A percentile compares a stretch with the other conserved stretches of the same genome.
phyloP scores from a whole-genome alignment of 1,139 yeast species.

The Pichia kudriavzevii region DNA sequence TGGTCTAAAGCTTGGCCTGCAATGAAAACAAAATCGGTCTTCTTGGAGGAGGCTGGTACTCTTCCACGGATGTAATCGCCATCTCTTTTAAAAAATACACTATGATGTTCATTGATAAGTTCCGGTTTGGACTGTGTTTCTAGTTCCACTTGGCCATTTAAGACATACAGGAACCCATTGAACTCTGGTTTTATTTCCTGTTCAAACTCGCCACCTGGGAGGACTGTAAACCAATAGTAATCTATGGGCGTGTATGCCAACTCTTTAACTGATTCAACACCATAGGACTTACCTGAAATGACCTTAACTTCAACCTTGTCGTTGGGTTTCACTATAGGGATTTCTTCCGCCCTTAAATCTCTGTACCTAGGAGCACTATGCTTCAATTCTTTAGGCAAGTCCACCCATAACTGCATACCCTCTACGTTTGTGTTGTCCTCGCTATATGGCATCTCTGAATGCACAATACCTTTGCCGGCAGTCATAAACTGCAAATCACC shows the following conservation, averaged over 20 bases:
- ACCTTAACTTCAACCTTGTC: slow-evolving; percentile 65
- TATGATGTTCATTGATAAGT: slow-evolving; percentile 38
- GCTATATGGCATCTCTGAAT: slow-evolving; percentile 75
- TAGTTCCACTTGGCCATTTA: slow-evolving; percentile 50
- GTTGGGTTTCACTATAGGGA: slow-evolving; percentile 61
- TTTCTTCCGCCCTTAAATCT: slow-evolving; percentile 64
- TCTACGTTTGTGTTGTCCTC: slow-evolving; percentile 49
- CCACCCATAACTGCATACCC: slow-evolving; percentile 92
- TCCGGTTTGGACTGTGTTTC: slow-evolving; percentile 30
- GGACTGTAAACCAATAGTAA: slow-evolving; percentile 59
- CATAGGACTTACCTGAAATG: slow-evolving; percentile 72
- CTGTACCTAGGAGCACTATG: slow-evolving; percentile 72
- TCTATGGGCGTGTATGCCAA: slow-evolving; percentile 82
- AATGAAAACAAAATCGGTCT: slow-evolving; percentile 54
- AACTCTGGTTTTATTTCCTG: slow-evolving; percentile 58
- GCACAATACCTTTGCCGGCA: slow-evolving; percentile 85
- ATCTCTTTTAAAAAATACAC: slow-evolving; percentile 59
- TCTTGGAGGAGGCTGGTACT: slow-evolving; percentile 33
- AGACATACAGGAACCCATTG: slow-evolving; percentile 67
- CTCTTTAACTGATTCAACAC: slow-evolving; percentile 64
- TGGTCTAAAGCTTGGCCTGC: slow-evolving; percentile 79
- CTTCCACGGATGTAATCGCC: slow-evolving; percentile 51
- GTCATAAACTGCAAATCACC: slow-evolving; percentile 96
- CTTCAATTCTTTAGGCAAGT: slow-evolving; percentile 66
- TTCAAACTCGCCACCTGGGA: slow-evolving; percentile 59